Conservation (phyloP, 306 rosid genomes). For the Biancaea sappan region DNA sequence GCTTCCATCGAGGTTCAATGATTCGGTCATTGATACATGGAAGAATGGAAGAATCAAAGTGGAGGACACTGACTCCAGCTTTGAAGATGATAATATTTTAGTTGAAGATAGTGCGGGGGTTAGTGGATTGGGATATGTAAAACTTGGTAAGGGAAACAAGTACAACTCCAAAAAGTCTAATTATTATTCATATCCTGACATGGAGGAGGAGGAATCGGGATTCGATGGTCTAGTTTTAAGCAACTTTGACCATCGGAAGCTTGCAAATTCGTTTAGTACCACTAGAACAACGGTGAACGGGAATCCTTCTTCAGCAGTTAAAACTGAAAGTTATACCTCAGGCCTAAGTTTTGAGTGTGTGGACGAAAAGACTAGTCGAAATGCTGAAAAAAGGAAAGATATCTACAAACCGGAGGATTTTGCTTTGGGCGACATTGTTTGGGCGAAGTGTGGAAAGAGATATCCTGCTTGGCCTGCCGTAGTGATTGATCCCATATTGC, state of each 20-base stretch:
- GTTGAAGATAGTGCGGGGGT: constrained; percentile 36
- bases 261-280: constrained; percentile 33
- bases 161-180: constrained; percentile 39
- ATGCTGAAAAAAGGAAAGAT: constrained; percentile 56
- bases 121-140: constrained; percentile 32
- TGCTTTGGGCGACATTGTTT: constrained; percentile 87
- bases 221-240: constrained; percentile 30
- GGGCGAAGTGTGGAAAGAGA: constrained; percentile 96
- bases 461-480: constrained; percentile 97
- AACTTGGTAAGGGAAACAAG: constrained; percentile 38
- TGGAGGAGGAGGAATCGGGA: constrained; percentile 41
- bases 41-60: constrained; percentile 43
- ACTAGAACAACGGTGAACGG: constrained; percentile 1
- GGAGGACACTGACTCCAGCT: constrained; percentile 42
- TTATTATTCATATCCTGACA: constrained; percentile 29
- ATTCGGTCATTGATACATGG: constrained; percentile 61
- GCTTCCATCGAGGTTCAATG: constrained; percentile 71
- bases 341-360: constrained; percentile 48
- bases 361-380: constrained; percentile 34
- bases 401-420: constrained; percentile 78
- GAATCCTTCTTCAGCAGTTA: constrained; percentile 20
- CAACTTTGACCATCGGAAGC: constrained; percentile 28
- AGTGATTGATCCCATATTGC: constrained; percentile 84
- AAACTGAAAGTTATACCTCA: constrained; percentile 42
- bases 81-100: constrained; percentile 47